phyloP scores from a whole-genome alignment of 1,139 yeast genomes.

The Candida tetrigidarum region DNA sequence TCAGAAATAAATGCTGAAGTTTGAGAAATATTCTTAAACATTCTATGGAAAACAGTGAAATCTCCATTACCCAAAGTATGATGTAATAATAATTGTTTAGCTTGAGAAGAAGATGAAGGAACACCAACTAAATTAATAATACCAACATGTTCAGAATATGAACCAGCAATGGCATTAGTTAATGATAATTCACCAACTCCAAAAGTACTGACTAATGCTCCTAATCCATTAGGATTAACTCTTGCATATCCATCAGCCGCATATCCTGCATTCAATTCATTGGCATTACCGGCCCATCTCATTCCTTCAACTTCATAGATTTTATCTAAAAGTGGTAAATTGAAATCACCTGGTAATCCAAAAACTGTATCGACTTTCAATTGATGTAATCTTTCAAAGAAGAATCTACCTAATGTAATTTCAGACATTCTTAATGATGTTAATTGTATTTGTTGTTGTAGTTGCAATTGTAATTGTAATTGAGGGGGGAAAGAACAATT shows the following conservation, averaged over 20 bases:
- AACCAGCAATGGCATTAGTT: slow-evolving; percentile 45
- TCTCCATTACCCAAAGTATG: slow-evolving; percentile 53
- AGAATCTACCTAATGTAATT: slow-evolving; percentile 45
- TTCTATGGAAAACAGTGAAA: slow-evolving; percentile 49
- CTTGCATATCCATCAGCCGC: slow-evolving; percentile 50
- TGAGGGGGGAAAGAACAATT: background rate
- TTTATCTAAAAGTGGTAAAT: slow-evolving; percentile 40
- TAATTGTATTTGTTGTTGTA: slow-evolving; percentile 1
- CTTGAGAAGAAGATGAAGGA: slow-evolving; percentile 42
- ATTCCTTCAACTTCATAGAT: slow-evolving; percentile 41
- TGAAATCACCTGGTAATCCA: slow-evolving; percentile 49
- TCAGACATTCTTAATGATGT: slow-evolving; percentile 31
- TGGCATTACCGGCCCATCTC: slow-evolving; percentile 50
- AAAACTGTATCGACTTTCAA: slow-evolving; percentile 45
- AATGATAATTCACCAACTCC: slow-evolving; percentile 35
- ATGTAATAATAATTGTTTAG: slow-evolving; percentile 43
- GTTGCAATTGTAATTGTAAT: background rate
- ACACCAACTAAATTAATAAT: slow-evolving; percentile 45
- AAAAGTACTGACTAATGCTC: slow-evolving; percentile 44
- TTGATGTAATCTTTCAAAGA: slow-evolving; percentile 41
- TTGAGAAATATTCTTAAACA: slow-evolving; percentile 67
- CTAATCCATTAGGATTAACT: slow-evolving; percentile 21
- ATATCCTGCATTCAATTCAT: slow-evolving; percentile 48
- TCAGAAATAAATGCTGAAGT: slow-evolving; percentile 69
- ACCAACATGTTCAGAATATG: slow-evolving; percentile 48